phyloP scores from a whole-genome alignment of 2,329 filamentous ascomycete species.

The Hypoxylon sp. region DNA sequence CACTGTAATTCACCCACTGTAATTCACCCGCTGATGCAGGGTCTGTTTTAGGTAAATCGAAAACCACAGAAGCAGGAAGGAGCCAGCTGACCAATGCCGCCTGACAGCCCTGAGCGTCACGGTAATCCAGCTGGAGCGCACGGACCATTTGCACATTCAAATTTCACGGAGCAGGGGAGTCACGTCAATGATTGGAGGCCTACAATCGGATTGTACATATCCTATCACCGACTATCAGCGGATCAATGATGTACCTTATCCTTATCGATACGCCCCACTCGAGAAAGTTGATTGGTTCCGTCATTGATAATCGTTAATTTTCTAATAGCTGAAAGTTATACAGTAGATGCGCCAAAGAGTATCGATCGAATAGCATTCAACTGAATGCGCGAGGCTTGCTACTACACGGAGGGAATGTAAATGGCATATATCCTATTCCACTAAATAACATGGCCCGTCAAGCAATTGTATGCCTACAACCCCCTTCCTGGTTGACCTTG shows the following conservation, averaged over 20 bases:
- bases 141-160: constrained; percentile 13
- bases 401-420: constrained; percentile 32
- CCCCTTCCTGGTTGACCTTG: background rate
- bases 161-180: constrained; percentile 7
- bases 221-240: constrained; percentile 25
- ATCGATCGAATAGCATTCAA: constrained; percentile 13
- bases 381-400: constrained; percentile 10
- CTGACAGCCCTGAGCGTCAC: constrained; percentile 22
- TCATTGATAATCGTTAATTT: constrained; percentile 44
- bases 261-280: constrained; percentile 22
- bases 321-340: constrained; percentile 24
- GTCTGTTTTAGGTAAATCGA: constrained; percentile 31
- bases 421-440: background rate
- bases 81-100: constrained; percentile 39
- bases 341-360: constrained; percentile 35
- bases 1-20: constrained; percentile 12
- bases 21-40: constrained; percentile 20
- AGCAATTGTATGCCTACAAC: constrained; percentile 47
- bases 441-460: constrained; percentile 46
- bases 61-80: constrained; percentile 36
- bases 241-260: constrained; percentile 1
- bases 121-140: constrained; percentile 16
- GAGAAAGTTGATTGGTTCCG: constrained; percentile 35
- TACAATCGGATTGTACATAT: constrained; percentile 26
- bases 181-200: constrained; percentile 36